phyloP scores from a whole-genome alignment of 176 grass and related monocot genomes.

The Phragmites australis region DNA sequence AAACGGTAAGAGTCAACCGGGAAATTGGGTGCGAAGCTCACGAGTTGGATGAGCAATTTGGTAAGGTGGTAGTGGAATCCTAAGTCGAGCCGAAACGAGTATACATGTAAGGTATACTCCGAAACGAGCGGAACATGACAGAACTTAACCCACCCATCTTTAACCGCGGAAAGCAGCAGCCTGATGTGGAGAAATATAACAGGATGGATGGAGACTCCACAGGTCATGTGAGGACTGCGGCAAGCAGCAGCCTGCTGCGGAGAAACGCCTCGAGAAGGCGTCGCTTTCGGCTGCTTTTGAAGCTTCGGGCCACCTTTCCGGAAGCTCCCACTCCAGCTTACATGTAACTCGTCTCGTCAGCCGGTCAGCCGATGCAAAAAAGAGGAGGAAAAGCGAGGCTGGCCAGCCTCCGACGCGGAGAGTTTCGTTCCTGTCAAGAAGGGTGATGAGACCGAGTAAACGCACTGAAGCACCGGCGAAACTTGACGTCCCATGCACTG shows the following conservation, averaged over 20 bases:
- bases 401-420: not conserved
- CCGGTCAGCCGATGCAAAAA: not conserved
- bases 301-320: constrained; percentile 50
- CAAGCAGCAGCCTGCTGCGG: too few relatives aligned
- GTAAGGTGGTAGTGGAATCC: not conserved
- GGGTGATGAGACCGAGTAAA: constrained; percentile 26
- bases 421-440: not conserved
- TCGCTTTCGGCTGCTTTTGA: constrained; percentile 25
- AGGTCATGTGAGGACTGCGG: too few relatives aligned
- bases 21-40: constrained; percentile 41
- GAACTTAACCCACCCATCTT: too few relatives aligned
- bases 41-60: not conserved
- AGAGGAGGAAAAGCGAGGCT: not conserved
- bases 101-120: too few relatives aligned
- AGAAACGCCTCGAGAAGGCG: too few relatives aligned
- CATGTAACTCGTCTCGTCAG: not conserved
- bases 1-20: not conserved
- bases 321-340: constrained; percentile 44
- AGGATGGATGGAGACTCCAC: too few relatives aligned
- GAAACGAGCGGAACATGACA: too few relatives aligned
- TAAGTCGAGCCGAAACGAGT: too few relatives aligned
- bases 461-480: not conserved
- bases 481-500: not conserved
- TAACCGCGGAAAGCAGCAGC: too few relatives aligned
- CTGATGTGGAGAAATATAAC: too few relatives aligned